Evolutionary conservation across 805 yeast species (phyloP).

Genomic region (Cyberlindnera euphorbiae): DNA sequence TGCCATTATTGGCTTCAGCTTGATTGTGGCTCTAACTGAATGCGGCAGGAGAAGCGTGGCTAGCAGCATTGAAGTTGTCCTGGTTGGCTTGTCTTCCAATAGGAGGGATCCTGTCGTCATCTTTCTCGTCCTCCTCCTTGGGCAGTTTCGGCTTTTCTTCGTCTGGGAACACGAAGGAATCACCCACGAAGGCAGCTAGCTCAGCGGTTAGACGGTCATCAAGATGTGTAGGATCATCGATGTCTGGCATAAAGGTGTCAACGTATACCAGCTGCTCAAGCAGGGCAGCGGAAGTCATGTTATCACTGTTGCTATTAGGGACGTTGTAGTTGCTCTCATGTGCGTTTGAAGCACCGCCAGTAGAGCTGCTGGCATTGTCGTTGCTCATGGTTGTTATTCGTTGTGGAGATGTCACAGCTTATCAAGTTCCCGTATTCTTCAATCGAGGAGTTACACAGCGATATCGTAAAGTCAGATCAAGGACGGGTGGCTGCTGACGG

Average conservation of each 20-base stretch:
- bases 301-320: constrained; percentile 11
- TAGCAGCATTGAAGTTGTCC: not conserved
- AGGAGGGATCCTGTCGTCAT: not conserved
- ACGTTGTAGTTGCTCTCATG: not conserved
- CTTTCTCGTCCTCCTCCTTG: constrained; percentile 12
- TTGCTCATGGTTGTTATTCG: not conserved
- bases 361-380: not conserved
- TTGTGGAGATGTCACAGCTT: not conserved
- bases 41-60: no score
- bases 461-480: not conserved
- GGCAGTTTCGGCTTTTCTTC: constrained; percentile 56
- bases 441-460: not conserved
- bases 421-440: no score
- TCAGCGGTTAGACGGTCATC: constrained; percentile 58
- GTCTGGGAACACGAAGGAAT: constrained; percentile 74
- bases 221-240: constrained; percentile 36
- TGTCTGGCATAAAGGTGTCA: constrained; percentile 64
- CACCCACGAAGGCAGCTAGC: constrained; percentile 79
- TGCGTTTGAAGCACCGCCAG: not conserved
- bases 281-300: constrained; percentile 38
- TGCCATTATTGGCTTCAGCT: not conserved
- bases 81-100: not conserved
- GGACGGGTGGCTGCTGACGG: no score
- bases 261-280: constrained; percentile 77
- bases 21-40: not conserved